Base-by-base conservation (phyloP, 495 filamentous ascomycete species). In the Penicillium mononematosum region DNA sequence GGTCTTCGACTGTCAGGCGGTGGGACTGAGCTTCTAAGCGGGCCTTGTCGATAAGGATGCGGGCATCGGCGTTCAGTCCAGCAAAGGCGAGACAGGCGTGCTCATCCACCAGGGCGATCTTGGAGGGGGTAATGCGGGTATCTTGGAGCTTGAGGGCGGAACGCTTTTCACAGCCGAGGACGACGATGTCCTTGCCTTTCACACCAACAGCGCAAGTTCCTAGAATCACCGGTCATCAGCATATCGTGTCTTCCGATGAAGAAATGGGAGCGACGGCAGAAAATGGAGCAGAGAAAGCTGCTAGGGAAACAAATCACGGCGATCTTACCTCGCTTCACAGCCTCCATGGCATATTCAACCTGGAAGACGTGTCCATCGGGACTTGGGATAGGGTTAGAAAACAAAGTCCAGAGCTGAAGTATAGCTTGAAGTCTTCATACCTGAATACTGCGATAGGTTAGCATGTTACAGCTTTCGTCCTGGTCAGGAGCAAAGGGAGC, bases 361-460 rank as follows among this genome's bases (percentile, higher is more conserved):
- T 98, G 94, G 81, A 98, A 98, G 64, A 98, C 93, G 79, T 98
- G 94, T 74, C 94, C 94, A 78, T 98, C 94, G 62, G 94, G 94
- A 80, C 93, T 97, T 63, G 66, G 68, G 48, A 59, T 22, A 56
- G 49, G 46, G 63, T 76, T 65, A 70, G 62, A 56, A n/a, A 59
- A 55, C n/a, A 20, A 45, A 19, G 56, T 11, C 27, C 5, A 34
- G 36, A 67, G 57, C 63, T 68, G 42, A 17, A 71, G 51, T 42
- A 27, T 17, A 0, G 22, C 4, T 31, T 17, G 9, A 27, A 47
- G 16, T 42, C 19, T 14, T 25, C 67, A 53, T 69, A 63, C 65
- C 62, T 70, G 59, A 71, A 75, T 44, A 71, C 65, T 63, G 31
- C 44, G 58, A 59, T 43, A 53, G 22, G 68, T 70, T 59, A 69